A percentile compares a stretch with the other conserved stretches of the same genome.
These are phyloP conservation scores for Pleurotus tuoliensis DNA, from an alignment of 768 basidiomycete genomes.

Conservation along the genomic window DNA sequence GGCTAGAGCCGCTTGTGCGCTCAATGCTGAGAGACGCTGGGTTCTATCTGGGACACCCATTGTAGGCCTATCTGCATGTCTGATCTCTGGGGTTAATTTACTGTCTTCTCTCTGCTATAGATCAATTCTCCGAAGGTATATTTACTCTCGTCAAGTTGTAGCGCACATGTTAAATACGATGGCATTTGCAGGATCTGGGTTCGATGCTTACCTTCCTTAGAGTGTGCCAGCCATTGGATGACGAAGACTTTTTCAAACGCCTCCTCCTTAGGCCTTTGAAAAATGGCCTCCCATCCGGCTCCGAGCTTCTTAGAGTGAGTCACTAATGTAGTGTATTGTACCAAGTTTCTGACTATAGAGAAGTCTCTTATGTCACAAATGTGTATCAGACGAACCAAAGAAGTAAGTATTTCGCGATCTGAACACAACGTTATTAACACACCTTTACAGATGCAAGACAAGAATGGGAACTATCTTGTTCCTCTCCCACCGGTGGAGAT, in stretches of 20 bases:
- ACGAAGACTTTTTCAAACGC: constrained; percentile 78
- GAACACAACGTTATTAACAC: background rate
- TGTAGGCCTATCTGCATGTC: constrained; percentile 39
- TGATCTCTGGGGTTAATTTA: background rate
- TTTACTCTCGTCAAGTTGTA: background rate
- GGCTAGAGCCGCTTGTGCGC: constrained; percentile 59
- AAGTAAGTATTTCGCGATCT: constrained; percentile 34
- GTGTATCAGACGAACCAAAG: constrained; percentile 82
- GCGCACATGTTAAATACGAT: no score
- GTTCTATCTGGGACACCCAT: constrained; percentile 85
- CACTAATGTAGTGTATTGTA: background rate
- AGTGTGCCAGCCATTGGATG: constrained; percentile 83
- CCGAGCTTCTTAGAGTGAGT: constrained; percentile 65
- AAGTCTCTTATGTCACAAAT: constrained; percentile 75
- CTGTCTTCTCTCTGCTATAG: constrained; percentile 27
- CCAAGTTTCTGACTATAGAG: constrained; percentile 7
- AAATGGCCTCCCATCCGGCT: constrained; percentile 61
- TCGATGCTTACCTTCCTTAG: constrained; percentile 80
- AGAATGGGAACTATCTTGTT: constrained; percentile 66
- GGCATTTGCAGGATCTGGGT: constrained; percentile 68
- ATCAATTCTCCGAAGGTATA: constrained; percentile 76
- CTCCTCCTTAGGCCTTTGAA: constrained; percentile 77
- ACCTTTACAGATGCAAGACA: constrained; percentile 73
- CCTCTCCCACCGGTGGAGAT: constrained; percentile 83
- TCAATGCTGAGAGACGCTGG: constrained; percentile 75